Evolutionary conservation across 306 rosid species (phyloP).

Genomic region (Fragaria vesca): DNA sequence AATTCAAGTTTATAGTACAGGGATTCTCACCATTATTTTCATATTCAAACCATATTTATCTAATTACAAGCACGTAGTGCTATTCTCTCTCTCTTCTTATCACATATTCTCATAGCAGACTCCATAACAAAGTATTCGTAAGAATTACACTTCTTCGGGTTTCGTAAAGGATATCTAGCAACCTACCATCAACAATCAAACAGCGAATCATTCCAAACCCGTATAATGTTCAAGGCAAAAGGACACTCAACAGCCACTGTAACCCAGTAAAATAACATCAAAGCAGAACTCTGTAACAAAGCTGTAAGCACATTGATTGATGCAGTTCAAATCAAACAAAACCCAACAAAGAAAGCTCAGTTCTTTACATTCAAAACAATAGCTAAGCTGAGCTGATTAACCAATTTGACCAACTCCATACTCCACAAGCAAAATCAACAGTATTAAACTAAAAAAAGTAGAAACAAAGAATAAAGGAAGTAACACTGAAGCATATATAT

Average conservation of each 20-base stretch:
- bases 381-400: not conserved
- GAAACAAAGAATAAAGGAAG: not conserved
- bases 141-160: not conserved
- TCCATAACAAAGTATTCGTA: not conserved
- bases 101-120: not conserved
- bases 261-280: not conserved
- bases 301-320: not conserved
- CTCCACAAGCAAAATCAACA: not conserved
- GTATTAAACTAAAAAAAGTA: not conserved
- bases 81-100: not conserved
- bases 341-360: constrained; percentile 13
- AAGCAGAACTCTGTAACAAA: not conserved
- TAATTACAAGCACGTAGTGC: not conserved
- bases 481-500: not conserved
- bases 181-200: not conserved
- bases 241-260: not conserved
- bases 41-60: not conserved
- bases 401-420: constrained; percentile 8
- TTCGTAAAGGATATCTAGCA: not conserved
- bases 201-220: not conserved
- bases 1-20: not conserved
- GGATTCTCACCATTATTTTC: not conserved
- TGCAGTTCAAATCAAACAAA: not conserved
- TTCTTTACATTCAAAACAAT: constrained; percentile 4
- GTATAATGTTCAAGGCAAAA: not conserved